Conservation (phyloP, 163 green algal species). For the Botryococcus braunii region DNA sequence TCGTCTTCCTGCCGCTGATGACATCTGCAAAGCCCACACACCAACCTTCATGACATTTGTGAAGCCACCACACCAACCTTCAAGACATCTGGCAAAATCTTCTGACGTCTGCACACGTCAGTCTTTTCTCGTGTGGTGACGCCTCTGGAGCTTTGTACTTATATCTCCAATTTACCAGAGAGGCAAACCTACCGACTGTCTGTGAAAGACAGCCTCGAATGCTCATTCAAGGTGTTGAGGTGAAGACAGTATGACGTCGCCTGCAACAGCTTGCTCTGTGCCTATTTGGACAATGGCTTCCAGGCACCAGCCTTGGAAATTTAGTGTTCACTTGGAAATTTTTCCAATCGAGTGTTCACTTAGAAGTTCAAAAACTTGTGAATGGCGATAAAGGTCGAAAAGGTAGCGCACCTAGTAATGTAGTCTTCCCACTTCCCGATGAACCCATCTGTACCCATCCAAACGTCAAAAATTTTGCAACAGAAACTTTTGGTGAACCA, state of each 20-base stretch:
- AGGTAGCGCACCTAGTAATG: conserved; percentile 5
- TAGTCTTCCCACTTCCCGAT: conserved; percentile 11
- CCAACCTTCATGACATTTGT: neutral
- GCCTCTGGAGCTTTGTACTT: neutral
- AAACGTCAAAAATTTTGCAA: neutral
- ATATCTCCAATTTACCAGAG: neutral
- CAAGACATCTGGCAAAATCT: neutral
- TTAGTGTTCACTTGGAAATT: neutral
- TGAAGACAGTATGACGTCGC: neutral
- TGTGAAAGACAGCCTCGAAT: too few species aligned
- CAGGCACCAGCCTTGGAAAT: neutral
- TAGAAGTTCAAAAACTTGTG: neutral
- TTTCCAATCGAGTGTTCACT: neutral
- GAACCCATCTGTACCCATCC: conserved; percentile 9
- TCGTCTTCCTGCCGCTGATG: conserved; percentile 46
- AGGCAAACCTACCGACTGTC: too few species aligned
- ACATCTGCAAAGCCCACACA: conserved; percentile 16
- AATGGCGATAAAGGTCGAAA: neutral
- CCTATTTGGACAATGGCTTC: neutral
- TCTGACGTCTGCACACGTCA: neutral
- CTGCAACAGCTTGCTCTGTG: neutral
- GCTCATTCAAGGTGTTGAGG: too few species aligned
- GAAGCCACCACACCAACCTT: neutral
- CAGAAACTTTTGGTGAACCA: neutral
- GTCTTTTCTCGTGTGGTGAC: neutral